A percentile compares a stretch with the other conserved stretches of the same genome.
phyloP scores from a whole-genome alignment of 257 asterid species.

The Anisodus tanguticus region DNA sequence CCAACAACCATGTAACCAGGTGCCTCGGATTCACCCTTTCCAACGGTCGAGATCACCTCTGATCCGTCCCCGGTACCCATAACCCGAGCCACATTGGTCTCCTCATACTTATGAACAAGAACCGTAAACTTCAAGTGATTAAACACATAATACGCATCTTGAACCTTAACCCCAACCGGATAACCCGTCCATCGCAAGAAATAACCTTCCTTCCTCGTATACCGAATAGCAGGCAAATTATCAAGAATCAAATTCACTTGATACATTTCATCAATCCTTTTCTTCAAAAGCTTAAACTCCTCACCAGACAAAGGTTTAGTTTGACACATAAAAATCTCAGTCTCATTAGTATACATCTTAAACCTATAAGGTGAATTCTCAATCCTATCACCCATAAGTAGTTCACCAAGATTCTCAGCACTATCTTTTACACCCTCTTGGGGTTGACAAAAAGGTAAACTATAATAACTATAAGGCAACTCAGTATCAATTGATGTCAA shows the following conservation, averaged over 20 bases:
- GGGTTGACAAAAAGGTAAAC: conserved; percentile 79
- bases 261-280: conserved; percentile 89
- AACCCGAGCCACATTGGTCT: conserved; percentile 74
- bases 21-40: conserved; percentile 53
- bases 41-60: conserved; percentile 70
- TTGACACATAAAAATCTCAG: conserved; percentile 70
- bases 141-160: conserved; percentile 66
- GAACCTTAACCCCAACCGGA: conserved; percentile 75
- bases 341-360: conserved; percentile 76
- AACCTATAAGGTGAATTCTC: conserved; percentile 89
- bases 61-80: conserved; percentile 89
- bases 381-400: conserved; percentile 92
- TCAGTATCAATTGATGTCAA: conserved; percentile 89
- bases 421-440: conserved; percentile 81
- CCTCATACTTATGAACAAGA: conserved; percentile 82
- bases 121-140: conserved; percentile 79
- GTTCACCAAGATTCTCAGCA: conserved; percentile 91
- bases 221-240: conserved; percentile 84
- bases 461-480: conserved; percentile 78
- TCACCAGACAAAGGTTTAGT: conserved; percentile 70
- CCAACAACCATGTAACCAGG: conserved; percentile 95
- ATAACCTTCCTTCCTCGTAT: conserved; percentile 69
- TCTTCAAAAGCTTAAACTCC: conserved; percentile 72
- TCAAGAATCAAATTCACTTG: conserved; percentile 85
- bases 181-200: conserved; percentile 81